Conservation (phyloP, 106 monocot species). For the Alisma plantagoaquatica region DNA sequence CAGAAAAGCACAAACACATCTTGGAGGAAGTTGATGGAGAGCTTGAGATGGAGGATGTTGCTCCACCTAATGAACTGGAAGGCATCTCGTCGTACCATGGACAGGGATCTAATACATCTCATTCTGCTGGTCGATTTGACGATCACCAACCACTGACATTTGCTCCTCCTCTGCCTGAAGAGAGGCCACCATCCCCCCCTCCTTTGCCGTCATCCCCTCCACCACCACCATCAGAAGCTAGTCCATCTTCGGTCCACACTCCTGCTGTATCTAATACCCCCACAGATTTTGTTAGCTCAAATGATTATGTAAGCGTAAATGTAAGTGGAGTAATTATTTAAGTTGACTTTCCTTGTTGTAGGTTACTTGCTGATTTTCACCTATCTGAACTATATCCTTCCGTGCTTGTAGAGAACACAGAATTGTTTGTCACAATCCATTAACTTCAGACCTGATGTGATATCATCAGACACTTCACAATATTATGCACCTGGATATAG, state of each 20-base stretch:
- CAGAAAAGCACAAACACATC: slow-evolving; percentile 50
- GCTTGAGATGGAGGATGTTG: slow-evolving; percentile 97
- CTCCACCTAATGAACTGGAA: slow-evolving; percentile 50
- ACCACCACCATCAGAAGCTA: slow-evolving; percentile 18
- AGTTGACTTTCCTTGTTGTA: neutral
- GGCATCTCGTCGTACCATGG: slow-evolving; percentile 12
- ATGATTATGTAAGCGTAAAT: slow-evolving; percentile 10
- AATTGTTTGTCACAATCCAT: neutral
- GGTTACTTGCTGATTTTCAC: neutral
- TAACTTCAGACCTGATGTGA: no score
- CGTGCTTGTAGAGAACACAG: no score
- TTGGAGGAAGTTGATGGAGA: slow-evolving; percentile 97
- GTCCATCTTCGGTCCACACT: slow-evolving; percentile 8
- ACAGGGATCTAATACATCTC: slow-evolving; percentile 4
- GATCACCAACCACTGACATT: slow-evolving; percentile 15
- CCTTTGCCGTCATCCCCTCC: slow-evolving; percentile 82
- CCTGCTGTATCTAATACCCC: slow-evolving; percentile 5
- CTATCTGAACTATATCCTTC: no score
- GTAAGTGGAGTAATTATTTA: slow-evolving; percentile 28
- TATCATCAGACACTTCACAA: slow-evolving; percentile 9
- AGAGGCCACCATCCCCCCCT: slow-evolving; percentile 84
- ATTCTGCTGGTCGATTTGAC: slow-evolving; percentile 11
- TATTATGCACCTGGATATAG: slow-evolving; percentile 38
- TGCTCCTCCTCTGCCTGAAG: slow-evolving; percentile 76
- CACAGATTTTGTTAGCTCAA: slow-evolving; percentile 15